Evolutionary conservation across 192 early-diverging fungal genomes (phyloP).

Genomic region (Mortierella claussenii): DNA sequence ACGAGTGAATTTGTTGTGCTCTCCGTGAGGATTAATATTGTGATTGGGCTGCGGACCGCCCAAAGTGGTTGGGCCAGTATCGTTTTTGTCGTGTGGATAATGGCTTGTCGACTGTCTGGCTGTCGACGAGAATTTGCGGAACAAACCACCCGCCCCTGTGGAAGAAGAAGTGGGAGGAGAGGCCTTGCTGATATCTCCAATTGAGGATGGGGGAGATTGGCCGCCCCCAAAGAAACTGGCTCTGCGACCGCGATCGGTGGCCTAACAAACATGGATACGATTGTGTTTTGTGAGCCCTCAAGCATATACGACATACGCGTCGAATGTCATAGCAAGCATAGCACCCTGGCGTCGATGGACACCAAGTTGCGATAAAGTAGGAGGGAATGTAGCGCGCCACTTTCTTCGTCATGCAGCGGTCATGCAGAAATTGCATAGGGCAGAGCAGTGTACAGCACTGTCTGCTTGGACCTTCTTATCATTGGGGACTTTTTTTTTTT

Average conservation of each 20-base stretch:
- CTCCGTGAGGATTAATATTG: background rate
- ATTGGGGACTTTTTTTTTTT: background rate
- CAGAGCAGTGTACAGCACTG: too few relatives aligned
- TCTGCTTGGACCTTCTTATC: too few relatives aligned
- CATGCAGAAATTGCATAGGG: too few relatives aligned
- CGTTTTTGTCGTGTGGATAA: constrained; percentile 34
- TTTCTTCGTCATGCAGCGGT: constrained; percentile 2
- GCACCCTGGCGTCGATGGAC: background rate
- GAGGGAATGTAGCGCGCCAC: background rate
- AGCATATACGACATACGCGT: too few relatives aligned
- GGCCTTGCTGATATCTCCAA: background rate
- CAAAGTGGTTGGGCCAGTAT: constrained; percentile 10
- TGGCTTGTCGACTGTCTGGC: constrained; percentile 15
- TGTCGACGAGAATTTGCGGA: constrained; percentile 37
- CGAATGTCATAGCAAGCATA: background rate
- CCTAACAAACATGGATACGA: background rate
- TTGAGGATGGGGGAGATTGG: background rate
- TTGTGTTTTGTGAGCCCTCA: too few relatives aligned
- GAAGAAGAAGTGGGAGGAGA: background rate
- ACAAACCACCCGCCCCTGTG: constrained; percentile 13
- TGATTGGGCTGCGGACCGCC: constrained; percentile 11
- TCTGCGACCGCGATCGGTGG: constrained; percentile 34
- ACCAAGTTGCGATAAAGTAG: background rate
- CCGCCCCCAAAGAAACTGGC: constrained; percentile 33
- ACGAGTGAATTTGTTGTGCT: background rate